phyloP scores from a whole-genome alignment of 805 yeast genomes.

The Candida maesae region DNA sequence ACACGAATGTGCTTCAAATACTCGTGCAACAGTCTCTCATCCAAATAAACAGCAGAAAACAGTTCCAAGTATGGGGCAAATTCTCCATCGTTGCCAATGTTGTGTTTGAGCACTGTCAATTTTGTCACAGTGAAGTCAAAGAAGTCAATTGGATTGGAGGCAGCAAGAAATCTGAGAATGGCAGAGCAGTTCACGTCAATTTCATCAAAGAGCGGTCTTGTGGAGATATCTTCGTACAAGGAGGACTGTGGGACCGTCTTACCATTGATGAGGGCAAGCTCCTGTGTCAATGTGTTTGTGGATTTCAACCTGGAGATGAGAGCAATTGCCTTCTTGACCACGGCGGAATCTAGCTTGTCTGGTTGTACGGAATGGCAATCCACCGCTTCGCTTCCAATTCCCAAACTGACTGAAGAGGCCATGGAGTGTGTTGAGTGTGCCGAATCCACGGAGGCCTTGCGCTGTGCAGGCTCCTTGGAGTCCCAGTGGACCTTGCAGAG shows the following conservation, averaged over 20 bases:
- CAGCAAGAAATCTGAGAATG: slow-evolving; percentile 44
- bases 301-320: slow-evolving; percentile 32
- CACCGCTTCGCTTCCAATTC: slow-evolving; percentile 32
- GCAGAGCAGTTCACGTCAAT: slow-evolving; percentile 39
- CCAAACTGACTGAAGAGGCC: slow-evolving; percentile 24
- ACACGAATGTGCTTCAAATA: slow-evolving; percentile 39
- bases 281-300: slow-evolving; percentile 28
- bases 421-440: slow-evolving; percentile 19
- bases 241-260: slow-evolving; percentile 16
- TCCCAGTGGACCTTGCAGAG: slow-evolving; percentile 39
- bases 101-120: slow-evolving; percentile 31
- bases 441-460: slow-evolving; percentile 24
- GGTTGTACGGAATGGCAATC: slow-evolving; percentile 35
- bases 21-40: slow-evolving; percentile 32
- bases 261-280: slow-evolving; percentile 30
- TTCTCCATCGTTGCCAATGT: slow-evolving; percentile 34
- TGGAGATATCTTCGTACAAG: slow-evolving; percentile 20
- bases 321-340: slow-evolving; percentile 29
- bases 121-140: slow-evolving; percentile 32
- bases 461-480: slow-evolving; percentile 24
- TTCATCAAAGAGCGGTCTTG: slow-evolving; percentile 25
- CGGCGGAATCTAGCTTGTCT: slow-evolving; percentile 22
- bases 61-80: slow-evolving; percentile 44
- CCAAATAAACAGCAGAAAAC: slow-evolving; percentile 40
- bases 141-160: slow-evolving; percentile 45